phyloP scores from a whole-genome alignment of 805 yeast genomes.

The Starmerella khaoyaiensis region DNA sequence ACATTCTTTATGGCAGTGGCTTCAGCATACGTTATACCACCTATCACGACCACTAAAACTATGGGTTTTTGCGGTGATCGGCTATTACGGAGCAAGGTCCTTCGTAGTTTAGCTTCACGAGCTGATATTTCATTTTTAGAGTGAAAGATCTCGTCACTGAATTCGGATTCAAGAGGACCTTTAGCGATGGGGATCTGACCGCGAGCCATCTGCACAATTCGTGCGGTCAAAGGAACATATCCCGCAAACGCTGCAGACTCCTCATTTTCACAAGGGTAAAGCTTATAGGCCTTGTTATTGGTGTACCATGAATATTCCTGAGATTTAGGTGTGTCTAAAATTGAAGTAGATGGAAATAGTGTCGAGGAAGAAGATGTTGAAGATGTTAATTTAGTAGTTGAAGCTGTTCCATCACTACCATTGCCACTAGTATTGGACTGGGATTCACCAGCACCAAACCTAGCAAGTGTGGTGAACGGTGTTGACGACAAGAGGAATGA shows the following conservation, averaged over 20 bases:
- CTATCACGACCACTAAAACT: conserved; percentile 47
- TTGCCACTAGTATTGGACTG: neutral
- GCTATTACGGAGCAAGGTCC: conserved; percentile 25
- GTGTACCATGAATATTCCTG: conserved; percentile 16
- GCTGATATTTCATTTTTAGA: conserved; percentile 12
- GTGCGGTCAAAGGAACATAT: conserved; percentile 58
- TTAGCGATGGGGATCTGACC: conserved; percentile 5
- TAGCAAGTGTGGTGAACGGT: conserved; percentile 18
- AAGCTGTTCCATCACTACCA: neutral
- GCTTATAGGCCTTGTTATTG: conserved; percentile 12
- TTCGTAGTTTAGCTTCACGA: conserved; percentile 27
- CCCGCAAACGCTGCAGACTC: conserved; percentile 46
- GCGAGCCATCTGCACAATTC: conserved; percentile 43
- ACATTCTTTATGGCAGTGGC: conserved; percentile 55
- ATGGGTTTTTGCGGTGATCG: conserved; percentile 20
- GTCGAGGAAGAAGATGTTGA: neutral
- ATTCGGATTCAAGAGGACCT: conserved; percentile 16
- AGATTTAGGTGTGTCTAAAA: conserved; percentile 1
- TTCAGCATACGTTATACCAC: conserved; percentile 82
- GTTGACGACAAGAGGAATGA: conserved; percentile 24
- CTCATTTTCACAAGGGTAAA: conserved; percentile 22
- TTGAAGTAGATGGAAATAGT: neutral
- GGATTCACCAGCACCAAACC: conserved; percentile 5
- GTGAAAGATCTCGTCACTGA: conserved; percentile 1
- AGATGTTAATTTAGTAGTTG: neutral